These are phyloP conservation scores for Lecanicillium sp. DNA, from an alignment of 2,329 filamentous ascomycete genomes.

Conservation along the genomic window DNA sequence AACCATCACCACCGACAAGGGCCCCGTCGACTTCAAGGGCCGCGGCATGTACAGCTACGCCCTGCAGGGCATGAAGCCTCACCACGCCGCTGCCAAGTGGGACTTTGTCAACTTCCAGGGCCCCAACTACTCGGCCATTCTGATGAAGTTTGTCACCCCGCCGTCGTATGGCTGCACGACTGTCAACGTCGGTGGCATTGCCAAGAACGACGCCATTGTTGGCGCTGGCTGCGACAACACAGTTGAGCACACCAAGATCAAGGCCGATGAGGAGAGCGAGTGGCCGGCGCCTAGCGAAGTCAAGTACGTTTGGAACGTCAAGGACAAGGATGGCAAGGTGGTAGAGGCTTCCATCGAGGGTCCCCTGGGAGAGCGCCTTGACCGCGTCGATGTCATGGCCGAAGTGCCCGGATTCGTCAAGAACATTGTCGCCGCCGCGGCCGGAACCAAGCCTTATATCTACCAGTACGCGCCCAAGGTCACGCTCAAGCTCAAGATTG, in stretches of 20 bases:
- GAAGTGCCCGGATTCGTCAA: constrained; percentile 96
- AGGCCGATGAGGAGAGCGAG: constrained; percentile 67
- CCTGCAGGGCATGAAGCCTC: constrained; percentile 97
- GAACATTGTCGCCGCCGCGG: constrained; percentile 79
- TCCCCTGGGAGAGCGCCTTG: constrained; percentile 58
- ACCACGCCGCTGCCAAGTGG: constrained; percentile 88
- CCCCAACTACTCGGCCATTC: constrained; percentile 73
- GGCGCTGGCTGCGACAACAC: constrained; percentile 59
- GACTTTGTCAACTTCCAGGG: constrained; percentile 92
- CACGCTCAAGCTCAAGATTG: constrained; percentile 75
- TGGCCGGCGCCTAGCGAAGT: constrained; percentile 81
- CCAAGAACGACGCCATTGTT: constrained; percentile 73
- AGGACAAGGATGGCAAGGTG: constrained; percentile 65
- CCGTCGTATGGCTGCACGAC: constrained; percentile 82
- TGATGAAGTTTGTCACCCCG: constrained; percentile 96
- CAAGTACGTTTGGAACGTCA: constrained; percentile 72
- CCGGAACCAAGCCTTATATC: constrained; percentile 93
- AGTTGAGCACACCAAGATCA: constrained; percentile 61
- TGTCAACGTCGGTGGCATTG: constrained; percentile 77
- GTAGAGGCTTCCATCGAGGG: constrained; percentile 65
- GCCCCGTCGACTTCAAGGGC: constrained; percentile 75
- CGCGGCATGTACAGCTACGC: constrained; percentile 75
- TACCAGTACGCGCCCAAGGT: constrained; percentile 79
- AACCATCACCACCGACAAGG: constrained; percentile 73
- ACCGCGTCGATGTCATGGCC: constrained; percentile 87